Conservation (phyloP, 2,329 filamentous ascomycete species). For the Chaetomium olivaceum region DNA sequence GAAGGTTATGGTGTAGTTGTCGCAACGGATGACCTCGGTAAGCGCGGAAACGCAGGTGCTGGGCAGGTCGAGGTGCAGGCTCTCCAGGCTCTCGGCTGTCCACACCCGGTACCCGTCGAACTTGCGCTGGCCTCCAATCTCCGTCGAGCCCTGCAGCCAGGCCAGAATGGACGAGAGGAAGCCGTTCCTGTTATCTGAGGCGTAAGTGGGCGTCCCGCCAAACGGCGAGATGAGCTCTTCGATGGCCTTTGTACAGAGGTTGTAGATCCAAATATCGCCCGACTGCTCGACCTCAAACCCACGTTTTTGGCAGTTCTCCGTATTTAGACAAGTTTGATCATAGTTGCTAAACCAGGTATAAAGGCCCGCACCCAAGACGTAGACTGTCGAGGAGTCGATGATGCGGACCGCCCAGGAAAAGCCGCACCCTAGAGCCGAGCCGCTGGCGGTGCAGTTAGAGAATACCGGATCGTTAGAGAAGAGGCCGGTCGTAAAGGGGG, state of each 20-base stretch:
- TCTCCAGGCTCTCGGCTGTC: neutral
- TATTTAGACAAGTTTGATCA: neutral
- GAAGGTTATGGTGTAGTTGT: neutral
- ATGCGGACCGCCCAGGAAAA: neutral
- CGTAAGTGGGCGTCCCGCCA: neutral
- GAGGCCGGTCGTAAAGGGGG: neutral
- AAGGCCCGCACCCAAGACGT: neutral
- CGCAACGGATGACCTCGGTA: neutral
- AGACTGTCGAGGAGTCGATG: neutral
- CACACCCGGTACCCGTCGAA: neutral
- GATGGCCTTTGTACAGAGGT: constrained; percentile 11
- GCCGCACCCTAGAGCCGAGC: neutral
- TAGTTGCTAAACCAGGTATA: constrained; percentile 6
- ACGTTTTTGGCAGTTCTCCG: neutral
- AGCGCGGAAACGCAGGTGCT: neutral
- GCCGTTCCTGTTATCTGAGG: neutral
- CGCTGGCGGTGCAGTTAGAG: neutral
- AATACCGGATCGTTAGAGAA: neutral
- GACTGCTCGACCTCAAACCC: constrained; percentile 7
- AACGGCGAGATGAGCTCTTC: constrained; percentile 1
- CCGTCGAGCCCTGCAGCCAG: neutral
- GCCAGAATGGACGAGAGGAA: constrained; percentile 7
- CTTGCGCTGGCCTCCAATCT: neutral
- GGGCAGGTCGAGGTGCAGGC: neutral
- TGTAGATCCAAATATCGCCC: constrained; percentile 3